phyloP scores from a whole-genome alignment of 2,329 filamentous ascomycete genomes.

The Shiraia sp. region DNA sequence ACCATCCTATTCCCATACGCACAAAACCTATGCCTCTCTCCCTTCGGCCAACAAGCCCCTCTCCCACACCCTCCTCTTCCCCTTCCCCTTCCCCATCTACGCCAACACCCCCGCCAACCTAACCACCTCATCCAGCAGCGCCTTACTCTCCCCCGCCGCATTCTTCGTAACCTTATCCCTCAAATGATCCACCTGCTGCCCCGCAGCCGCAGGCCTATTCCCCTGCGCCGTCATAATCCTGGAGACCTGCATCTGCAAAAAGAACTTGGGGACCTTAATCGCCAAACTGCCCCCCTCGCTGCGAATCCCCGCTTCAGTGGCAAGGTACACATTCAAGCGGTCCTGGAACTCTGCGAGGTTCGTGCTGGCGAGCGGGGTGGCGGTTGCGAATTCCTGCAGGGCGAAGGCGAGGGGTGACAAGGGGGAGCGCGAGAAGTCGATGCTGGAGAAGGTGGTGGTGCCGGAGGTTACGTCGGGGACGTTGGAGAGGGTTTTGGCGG shows the following conservation, averaged over 20 bases:
- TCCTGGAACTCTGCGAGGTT: constrained; percentile 59
- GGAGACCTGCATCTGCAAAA: constrained; percentile 62
- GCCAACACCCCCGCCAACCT: constrained; percentile 30
- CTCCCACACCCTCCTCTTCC: too few relatives aligned
- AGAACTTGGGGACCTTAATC: constrained; percentile 68
- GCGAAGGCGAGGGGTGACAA: constrained; percentile 59
- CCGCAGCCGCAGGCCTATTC: constrained; percentile 55
- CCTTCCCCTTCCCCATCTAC: too few relatives aligned
- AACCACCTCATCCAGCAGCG: constrained; percentile 58
- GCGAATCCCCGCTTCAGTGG: constrained; percentile 63
- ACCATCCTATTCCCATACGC: too few relatives aligned
- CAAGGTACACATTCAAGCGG: constrained; percentile 60
- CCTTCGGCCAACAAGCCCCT: too few relatives aligned
- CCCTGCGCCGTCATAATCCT: constrained; percentile 65
- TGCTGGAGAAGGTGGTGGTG: constrained; percentile 54
- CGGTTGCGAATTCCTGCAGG: constrained; percentile 58
- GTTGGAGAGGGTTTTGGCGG: constrained; percentile 53
- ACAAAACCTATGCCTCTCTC: too few relatives aligned
- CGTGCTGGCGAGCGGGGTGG: constrained; percentile 52
- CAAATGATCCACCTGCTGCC: constrained; percentile 60
- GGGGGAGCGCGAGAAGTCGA: constrained; percentile 60
- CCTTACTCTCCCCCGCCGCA: constrained; percentile 54
- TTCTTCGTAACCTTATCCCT: constrained; percentile 63
- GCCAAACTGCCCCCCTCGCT: constrained; percentile 57
- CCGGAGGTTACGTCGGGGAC: constrained; percentile 63